These are phyloP conservation scores for Pseudozyma tsukubaensis DNA, from an alignment of 1,284 basidiomycete genomes.

Conservation along the genomic window DNA sequence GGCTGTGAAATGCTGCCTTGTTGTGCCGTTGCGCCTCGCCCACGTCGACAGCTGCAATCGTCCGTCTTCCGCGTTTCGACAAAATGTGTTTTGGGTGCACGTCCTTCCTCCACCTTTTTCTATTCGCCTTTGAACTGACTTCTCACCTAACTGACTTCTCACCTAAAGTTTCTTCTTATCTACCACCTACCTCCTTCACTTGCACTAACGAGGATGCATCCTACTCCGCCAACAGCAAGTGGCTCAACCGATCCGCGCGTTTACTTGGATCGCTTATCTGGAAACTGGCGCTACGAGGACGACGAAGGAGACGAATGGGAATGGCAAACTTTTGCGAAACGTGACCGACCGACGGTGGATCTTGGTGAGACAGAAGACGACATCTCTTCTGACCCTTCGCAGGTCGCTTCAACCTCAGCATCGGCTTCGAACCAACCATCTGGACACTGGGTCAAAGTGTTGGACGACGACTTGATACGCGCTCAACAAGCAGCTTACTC, in stretches of 20 bases:
- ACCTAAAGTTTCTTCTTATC: not conserved
- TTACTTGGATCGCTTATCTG: conserved; percentile 80
- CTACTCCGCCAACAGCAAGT: conserved; percentile 23
- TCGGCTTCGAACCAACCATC: conserved; percentile 75
- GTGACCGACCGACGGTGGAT: conserved; percentile 17
- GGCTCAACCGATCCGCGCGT: conserved; percentile 53
- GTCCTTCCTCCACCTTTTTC: not conserved
- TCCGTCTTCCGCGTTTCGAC: not conserved
- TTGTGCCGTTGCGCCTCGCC: conserved; percentile 1
- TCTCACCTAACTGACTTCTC: not conserved
- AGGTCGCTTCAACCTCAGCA: not conserved
- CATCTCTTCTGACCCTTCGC: not conserved
- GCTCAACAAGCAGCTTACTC: conserved; percentile 43
- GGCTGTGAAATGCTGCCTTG: not conserved
- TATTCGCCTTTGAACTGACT: not conserved
- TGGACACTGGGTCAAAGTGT: conserved; percentile 81
- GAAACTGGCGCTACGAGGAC: conserved; percentile 86
- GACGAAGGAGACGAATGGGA: conserved; percentile 85
- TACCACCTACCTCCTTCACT: not conserved
- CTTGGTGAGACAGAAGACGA: conserved; percentile 32
- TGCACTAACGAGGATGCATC: conserved; percentile 17
- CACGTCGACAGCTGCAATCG: not conserved
- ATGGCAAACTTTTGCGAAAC: conserved; percentile 74
- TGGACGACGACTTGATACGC: conserved; percentile 83
- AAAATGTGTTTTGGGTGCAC: not conserved